phyloP scores from a whole-genome alignment of 2,329 filamentous ascomycete species.

The Didymella exigua region DNA sequence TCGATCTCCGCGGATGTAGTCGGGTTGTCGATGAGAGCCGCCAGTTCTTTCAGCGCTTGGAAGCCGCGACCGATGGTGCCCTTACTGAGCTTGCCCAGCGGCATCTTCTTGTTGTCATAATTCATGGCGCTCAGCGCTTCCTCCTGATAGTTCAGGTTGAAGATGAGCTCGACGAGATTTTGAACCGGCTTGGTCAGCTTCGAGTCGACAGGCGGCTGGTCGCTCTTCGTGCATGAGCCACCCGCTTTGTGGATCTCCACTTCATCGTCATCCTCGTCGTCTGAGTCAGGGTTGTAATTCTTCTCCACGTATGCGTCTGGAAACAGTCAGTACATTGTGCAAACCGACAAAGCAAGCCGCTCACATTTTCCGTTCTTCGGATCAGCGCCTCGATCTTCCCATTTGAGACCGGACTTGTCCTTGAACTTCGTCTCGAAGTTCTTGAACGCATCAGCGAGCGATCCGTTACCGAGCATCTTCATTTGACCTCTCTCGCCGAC shows the following conservation, averaged over 20 bases:
- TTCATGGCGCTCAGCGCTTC: constrained; percentile 69
- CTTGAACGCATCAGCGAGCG: constrained; percentile 48
- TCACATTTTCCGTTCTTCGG: constrained; percentile 66
- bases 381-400: constrained; percentile 56
- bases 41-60: constrained; percentile 75
- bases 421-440: constrained; percentile 63
- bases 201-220: constrained; percentile 48
- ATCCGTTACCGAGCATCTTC: constrained; percentile 49
- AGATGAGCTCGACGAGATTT: constrained; percentile 78
- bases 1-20: constrained; percentile 60
- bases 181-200: constrained; percentile 66
- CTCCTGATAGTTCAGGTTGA: constrained; percentile 76
- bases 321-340: background rate
- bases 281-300: constrained; percentile 73
- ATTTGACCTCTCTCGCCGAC: constrained; percentile 64
- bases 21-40: constrained; percentile 66
- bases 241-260: constrained; percentile 44
- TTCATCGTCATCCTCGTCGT: constrained; percentile 48
- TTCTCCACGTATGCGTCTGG: constrained; percentile 75
- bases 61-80: constrained; percentile 76
- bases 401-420: constrained; percentile 60
- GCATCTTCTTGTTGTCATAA: constrained; percentile 77
- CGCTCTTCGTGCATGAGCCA: constrained; percentile 38
- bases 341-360: background rate
- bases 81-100: constrained; percentile 83